These are phyloP conservation scores for Albugo laibachii DNA, from an alignment of 352 stramenopile genomes.

Conservation along the genomic window DNA sequence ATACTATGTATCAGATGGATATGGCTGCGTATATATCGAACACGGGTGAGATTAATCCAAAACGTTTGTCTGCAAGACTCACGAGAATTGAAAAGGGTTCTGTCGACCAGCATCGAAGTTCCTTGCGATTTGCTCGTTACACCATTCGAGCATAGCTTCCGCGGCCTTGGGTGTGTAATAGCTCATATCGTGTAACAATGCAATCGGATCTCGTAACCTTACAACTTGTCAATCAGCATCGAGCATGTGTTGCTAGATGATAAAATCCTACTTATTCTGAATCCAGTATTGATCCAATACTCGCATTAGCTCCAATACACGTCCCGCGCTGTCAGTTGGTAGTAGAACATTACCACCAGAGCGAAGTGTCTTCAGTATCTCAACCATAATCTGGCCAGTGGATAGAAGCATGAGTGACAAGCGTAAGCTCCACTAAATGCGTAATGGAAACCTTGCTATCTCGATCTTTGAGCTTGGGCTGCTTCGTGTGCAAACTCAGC, in stretches of 20 bases:
- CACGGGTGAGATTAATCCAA: not conserved
- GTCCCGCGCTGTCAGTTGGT: slow-evolving; percentile 85
- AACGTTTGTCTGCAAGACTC: slow-evolving; percentile 7
- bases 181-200: slow-evolving; percentile 74
- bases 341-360: slow-evolving; percentile 89
- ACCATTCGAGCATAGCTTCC: slow-evolving; percentile 81
- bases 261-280: slow-evolving; percentile 72
- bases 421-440: slow-evolving; percentile 4
- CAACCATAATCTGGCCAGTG: slow-evolving; percentile 70
- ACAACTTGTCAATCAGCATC: slow-evolving; percentile 1
- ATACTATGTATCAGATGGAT: slow-evolving; percentile 74
- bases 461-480: slow-evolving; percentile 73
- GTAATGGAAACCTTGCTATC: slow-evolving; percentile 45
- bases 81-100: slow-evolving; percentile 81
- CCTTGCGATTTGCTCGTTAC: slow-evolving; percentile 77
- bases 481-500: slow-evolving; percentile 70
- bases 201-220: slow-evolving; percentile 71
- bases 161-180: slow-evolving; percentile 78
- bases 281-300: slow-evolving; percentile 92
- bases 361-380: slow-evolving; percentile 83
- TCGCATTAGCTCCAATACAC: slow-evolving; percentile 91
- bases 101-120: slow-evolving; percentile 77
- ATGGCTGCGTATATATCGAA: slow-evolving; percentile 18
- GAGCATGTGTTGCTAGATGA: not conserved
- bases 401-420: slow-evolving; percentile 13